These are phyloP conservation scores for Heterobasidion occidentale DNA, from an alignment of 1,284 basidiomycete species.

Conservation along the genomic window DNA sequence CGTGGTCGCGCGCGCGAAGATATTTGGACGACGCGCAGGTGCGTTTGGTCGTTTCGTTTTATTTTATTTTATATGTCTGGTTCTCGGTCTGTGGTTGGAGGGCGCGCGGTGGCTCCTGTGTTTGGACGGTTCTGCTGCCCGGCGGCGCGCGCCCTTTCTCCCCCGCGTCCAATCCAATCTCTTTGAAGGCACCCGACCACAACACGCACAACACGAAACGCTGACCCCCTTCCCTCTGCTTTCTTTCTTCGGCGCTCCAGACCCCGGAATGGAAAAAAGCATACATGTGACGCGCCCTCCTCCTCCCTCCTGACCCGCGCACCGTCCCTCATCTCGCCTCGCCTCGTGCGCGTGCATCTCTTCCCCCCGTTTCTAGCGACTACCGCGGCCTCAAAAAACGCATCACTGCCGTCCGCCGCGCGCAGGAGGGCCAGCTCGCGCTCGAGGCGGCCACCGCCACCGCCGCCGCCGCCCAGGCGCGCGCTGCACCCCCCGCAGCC, in stretches of 20 bases:
- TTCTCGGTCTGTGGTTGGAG: too few species aligned
- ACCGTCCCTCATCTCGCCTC: slow-evolving; percentile 2
- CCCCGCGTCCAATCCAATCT: not conserved
- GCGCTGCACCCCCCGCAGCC: not conserved
- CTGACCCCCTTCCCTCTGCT: too few species aligned
- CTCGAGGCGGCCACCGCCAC: not conserved
- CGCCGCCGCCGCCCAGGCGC: not conserved
- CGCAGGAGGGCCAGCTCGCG: slow-evolving; percentile 22
- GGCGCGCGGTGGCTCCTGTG: too few species aligned
- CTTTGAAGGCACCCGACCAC: not conserved
- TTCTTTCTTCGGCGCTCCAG: slow-evolving; percentile 24
- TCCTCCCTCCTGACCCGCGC: not conserved
- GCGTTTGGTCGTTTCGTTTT: too few species aligned
- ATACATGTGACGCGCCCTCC: slow-evolving; percentile 53
- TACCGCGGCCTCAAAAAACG: slow-evolving; percentile 67
- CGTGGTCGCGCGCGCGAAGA: slow-evolving; percentile 21
- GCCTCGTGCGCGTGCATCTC: too few species aligned
- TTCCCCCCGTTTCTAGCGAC: too few species aligned
- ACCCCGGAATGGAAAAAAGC: slow-evolving; percentile 77
- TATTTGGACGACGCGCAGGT: slow-evolving; percentile 70
- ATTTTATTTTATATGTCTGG: too few species aligned
- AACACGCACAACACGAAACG: not conserved
- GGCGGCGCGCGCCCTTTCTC: not conserved
- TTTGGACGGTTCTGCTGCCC: too few species aligned
- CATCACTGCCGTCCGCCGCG: slow-evolving; percentile 48